phyloP scores from a whole-genome alignment of 2,329 filamentous ascomycete genomes.

The Sarocladium brachiariae region DNA sequence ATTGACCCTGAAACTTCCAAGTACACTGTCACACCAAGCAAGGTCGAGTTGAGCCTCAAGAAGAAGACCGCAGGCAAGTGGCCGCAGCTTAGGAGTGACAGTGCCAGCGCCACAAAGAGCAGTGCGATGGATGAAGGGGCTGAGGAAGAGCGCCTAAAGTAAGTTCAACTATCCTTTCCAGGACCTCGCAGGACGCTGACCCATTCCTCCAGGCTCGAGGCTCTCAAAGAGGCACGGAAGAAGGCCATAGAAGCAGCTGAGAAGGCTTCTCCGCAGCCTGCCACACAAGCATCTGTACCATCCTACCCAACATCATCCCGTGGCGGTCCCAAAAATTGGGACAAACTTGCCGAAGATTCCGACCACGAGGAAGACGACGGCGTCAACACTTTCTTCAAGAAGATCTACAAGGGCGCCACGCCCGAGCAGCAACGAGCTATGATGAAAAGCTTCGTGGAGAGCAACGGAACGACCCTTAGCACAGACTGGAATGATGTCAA shows the following conservation, averaged over 20 bases:
- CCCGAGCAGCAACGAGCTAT: constrained; percentile 84
- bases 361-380: constrained; percentile 54
- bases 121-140: background rate
- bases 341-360: constrained; percentile 56
- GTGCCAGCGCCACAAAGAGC: background rate
- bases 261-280: background rate
- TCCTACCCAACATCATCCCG: constrained; percentile 83
- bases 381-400: constrained; percentile 82
- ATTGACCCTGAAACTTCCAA: constrained; percentile 57
- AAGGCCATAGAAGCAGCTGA: constrained; percentile 16
- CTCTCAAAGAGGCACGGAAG: constrained; percentile 17
- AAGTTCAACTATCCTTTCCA: constrained; percentile 11
- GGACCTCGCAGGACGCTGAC: constrained; percentile 10
- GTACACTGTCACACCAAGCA: constrained; percentile 63
- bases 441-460: constrained; percentile 96
- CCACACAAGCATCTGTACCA: constrained; percentile 30
- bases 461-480: constrained; percentile 85
- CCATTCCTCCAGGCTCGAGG: constrained; percentile 12
- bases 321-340: constrained; percentile 84
- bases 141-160: constrained; percentile 16
- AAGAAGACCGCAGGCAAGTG: constrained; percentile 67
- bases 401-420: constrained; percentile 69
- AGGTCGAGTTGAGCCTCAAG: constrained; percentile 68
- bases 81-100: constrained; percentile 30
- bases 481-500: constrained; percentile 87